Evolutionary conservation across 768 basidiomycete species (phyloP), one percentile per base, ranked within the genome.

Genomic region (Lanmaoa pseudosensibilis): DNA sequence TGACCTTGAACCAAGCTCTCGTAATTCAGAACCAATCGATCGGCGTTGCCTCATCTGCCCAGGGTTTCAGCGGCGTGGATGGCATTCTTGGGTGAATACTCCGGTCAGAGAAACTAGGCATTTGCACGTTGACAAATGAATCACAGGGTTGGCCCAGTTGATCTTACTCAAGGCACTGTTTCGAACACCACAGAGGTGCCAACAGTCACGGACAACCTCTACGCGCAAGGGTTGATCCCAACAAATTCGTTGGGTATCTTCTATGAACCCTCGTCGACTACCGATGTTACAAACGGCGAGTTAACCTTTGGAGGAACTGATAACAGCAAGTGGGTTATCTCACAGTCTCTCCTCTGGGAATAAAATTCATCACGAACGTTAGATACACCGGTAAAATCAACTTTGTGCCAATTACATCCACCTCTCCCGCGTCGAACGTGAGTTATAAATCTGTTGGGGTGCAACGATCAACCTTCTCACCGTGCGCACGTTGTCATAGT

Each of bases 151-250:
- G 83, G 83, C 16, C 81, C 83, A 25, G 77, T 75, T 2, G 78
- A 82, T 64, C 73, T 83, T 37, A 83, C 79, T 18, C 32, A 62
- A 50, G 71, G 67, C 63, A 81, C 79, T n/a, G 78, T 82, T 37
- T 69, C 69, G 4, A 67, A 69, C 50, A 72, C 69, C 11, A 43
- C 64, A 2, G 65, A 68, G 19, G 76, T 83, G 21, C 80, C 82
- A 10, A 85, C 84, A 12, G 78, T 86, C 18, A 82, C 78, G n/a
- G 79, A 84, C 70, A 85, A 80, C 66, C 75, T 84, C 13, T 80
- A 74, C 67, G 36, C 69, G 11, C 75, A 82, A 63, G 78, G 79
- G 11, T 68, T 67, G 3, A 84, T 86, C 57, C 46, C 74, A 15
- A 60, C 70, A 13, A 69, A 81, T 58, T 73, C 75, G 4, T 71